phyloP scores from a whole-genome alignment of 495 filamentous ascomycete species.

The Daldinia decipiens region DNA sequence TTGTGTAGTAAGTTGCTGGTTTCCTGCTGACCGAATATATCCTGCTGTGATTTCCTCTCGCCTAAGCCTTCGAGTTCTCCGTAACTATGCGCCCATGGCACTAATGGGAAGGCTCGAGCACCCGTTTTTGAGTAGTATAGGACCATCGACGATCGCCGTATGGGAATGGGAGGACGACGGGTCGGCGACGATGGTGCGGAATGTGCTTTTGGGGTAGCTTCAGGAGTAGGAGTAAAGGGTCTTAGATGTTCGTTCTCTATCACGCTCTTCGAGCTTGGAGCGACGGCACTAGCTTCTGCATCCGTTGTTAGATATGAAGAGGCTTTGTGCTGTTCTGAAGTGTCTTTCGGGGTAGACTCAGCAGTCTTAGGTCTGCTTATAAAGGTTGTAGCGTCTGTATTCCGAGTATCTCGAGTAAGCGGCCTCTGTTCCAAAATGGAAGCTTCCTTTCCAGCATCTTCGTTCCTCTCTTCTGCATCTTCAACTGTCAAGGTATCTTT shows the following conservation, averaged over 20 bases:
- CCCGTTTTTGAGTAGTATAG: slow-evolving; percentile 35
- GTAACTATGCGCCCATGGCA: slow-evolving; percentile 28
- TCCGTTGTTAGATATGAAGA: slow-evolving; percentile 28
- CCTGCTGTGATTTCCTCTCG: not conserved
- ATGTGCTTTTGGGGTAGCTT: slow-evolving; percentile 5
- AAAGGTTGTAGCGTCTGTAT: slow-evolving; percentile 10
- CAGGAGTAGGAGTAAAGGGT: slow-evolving; percentile 7
- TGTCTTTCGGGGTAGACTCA: slow-evolving; percentile 26
- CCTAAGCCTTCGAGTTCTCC: slow-evolving; percentile 7
- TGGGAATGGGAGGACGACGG: slow-evolving; percentile 25
- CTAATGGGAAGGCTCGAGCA: slow-evolving; percentile 42
- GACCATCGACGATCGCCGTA: slow-evolving; percentile 28
- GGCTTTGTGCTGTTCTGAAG: slow-evolving; percentile 26
- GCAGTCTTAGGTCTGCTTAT: slow-evolving; percentile 22
- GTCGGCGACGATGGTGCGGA: slow-evolving; percentile 7
- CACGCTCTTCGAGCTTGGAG: slow-evolving; percentile 21
- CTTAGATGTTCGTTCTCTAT: slow-evolving; percentile 12
- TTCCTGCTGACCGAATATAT: slow-evolving; percentile 4
- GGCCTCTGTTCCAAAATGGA: slow-evolving; percentile 22
- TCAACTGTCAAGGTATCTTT: slow-evolving; percentile 58
- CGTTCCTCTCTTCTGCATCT: slow-evolving; percentile 49
- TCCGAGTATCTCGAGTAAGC: not conserved
- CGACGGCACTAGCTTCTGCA: slow-evolving; percentile 27
- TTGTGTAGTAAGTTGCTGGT: not conserved
- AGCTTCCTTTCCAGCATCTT: slow-evolving; percentile 6